Evolutionary conservation across 768 basidiomycete species (phyloP), one percentile per base, ranked within the genome.

Genomic region (Kondoa subrosea): DNA sequence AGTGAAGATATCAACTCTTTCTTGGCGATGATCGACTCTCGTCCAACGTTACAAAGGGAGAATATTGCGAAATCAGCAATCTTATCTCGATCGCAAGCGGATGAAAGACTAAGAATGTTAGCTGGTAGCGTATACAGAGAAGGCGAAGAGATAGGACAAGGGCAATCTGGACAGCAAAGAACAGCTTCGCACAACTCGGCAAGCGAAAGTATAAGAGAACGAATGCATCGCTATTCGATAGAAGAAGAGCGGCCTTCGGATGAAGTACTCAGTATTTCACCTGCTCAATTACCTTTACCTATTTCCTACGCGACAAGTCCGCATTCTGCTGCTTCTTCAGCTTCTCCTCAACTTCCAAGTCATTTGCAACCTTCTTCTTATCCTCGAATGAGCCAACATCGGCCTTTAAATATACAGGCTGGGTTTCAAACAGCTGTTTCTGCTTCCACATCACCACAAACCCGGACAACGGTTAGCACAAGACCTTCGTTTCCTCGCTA

Each of bases 1-100:
- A 33, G 34, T 31, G 73, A 65, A 27, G 72, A 71, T 21, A 73
- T 74, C 62, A 59, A 68, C 30, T 65, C 66, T n/a, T 74, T 74
- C 67, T 31, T 74, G 16, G 58, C 66, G 2, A 3, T 73, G 66
- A 68, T 74, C 29, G 73, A 73, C 59, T 65, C 66, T 27, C 69
- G 66, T 57, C 72, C 69, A 4, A 68, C 67, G 50, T 40, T 70
- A 31, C 25, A 63, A 27, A 31, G 66, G 27, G 31, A 15, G 1
- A 26, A 29, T 8, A 64, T 63, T 30, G 16, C 32, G 27, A n/a
- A 40, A 25, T 34, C 40, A 15, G 66, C 69, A 1, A 26, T 67
- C 16, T 34, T 67, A 17, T 34, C 34, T 15, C 26, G 66, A 29
- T 25, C 32, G 4, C 30, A 67, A 26, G 69, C 59, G 4, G 69